Evolutionary conservation across 2,329 filamentous ascomycete species (phyloP).

Genomic region (Penicillium occitanis): DNA sequence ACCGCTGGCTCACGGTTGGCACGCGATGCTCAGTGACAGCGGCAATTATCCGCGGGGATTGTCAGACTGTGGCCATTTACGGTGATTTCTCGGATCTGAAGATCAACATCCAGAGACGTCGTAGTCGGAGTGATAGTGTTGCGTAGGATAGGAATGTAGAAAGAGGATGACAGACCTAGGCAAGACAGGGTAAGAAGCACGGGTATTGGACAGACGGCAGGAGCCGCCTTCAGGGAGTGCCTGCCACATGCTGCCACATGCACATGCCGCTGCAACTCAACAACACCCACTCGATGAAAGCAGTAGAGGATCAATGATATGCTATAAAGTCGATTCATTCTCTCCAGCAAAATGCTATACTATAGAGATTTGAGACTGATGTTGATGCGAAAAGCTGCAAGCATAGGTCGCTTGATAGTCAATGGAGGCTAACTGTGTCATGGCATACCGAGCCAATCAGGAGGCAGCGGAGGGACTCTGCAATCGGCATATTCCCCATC

Average conservation of each 20-base stretch:
- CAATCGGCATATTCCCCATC: neutral
- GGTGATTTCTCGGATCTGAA: neutral
- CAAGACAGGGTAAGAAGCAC: neutral
- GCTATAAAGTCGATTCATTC: no score
- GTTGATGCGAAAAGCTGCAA: neutral
- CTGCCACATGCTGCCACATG: neutral
- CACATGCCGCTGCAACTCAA: neutral
- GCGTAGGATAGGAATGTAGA: neutral
- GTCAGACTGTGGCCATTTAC: neutral
- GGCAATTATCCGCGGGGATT: neutral
- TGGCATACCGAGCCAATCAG: neutral
- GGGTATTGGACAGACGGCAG: neutral
- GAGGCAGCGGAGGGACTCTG: neutral
- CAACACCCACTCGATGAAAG: neutral
- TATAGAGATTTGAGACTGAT: neutral
- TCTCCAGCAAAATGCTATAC: no score
- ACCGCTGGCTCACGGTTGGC: neutral
- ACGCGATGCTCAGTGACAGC: neutral
- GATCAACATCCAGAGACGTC: neutral
- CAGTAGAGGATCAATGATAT: neutral
- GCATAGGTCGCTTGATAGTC: neutral
- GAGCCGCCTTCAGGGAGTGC: neutral
- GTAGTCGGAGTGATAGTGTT: neutral
- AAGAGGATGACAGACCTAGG: neutral
- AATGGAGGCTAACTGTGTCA: neutral